Evolutionary conservation across 306 rosid species (phyloP).

Genomic region (Clitoria ternatea): DNA sequence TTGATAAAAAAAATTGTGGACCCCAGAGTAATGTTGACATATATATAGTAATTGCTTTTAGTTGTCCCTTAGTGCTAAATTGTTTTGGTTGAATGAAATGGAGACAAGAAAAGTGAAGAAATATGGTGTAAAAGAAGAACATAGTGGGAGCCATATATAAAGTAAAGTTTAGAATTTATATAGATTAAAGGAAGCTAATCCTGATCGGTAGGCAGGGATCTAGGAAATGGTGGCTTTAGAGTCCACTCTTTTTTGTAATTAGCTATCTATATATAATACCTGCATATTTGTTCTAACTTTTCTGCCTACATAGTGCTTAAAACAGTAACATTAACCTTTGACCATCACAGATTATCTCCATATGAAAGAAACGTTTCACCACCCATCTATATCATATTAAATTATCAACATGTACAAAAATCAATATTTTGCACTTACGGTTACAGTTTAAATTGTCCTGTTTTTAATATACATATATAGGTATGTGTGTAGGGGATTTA

Average conservation of each 20-base stretch:
- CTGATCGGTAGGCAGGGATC: conserved; percentile 38
- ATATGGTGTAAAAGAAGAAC: conserved; percentile 1
- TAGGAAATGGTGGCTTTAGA: conserved; percentile 28
- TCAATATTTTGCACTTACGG: neutral
- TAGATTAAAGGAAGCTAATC: conserved; percentile 26
- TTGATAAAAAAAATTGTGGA: too few species aligned
- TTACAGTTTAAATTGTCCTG: neutral
- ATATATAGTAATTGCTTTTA: neutral
- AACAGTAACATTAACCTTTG: conserved; percentile 28
- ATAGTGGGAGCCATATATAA: conserved; percentile 16
- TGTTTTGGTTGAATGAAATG: conserved; percentile 17
- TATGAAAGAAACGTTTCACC: conserved; percentile 23
- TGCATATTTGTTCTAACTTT: conserved; percentile 34
- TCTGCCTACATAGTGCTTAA: conserved; percentile 19
- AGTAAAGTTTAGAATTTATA: conserved; percentile 7
- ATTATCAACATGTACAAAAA: neutral
- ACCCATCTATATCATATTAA: neutral
- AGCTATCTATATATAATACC: conserved; percentile 33
- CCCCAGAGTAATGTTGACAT: neutral
- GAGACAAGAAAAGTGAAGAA: conserved; percentile 18
- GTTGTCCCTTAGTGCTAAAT: neutral
- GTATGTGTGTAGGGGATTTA: conserved; percentile 24
- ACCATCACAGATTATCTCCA: conserved; percentile 25
- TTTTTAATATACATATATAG: neutral
- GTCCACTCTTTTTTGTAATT: conserved; percentile 31